Percentiles rank a stretch among this genome's conserved stretches.
Conservation (phyloP, 305 asterid species). For the Solanum aculeatissimum region DNA sequence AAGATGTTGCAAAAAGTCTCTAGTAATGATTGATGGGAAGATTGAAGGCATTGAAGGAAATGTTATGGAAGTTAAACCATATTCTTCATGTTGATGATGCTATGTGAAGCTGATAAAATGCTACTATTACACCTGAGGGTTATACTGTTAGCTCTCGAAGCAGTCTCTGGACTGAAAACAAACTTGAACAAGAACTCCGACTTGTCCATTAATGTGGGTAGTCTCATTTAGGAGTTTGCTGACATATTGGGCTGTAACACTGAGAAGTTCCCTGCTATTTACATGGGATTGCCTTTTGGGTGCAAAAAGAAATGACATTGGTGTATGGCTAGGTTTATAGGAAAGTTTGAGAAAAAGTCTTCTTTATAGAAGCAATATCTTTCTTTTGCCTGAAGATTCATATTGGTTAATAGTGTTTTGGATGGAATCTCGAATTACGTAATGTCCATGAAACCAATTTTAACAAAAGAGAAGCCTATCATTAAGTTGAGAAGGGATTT, state of each 20-base stretch:
- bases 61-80: background rate
- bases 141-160: background rate
- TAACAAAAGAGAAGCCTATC: background rate
- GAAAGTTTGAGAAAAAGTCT: background rate
- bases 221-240: background rate
- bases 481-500: background rate
- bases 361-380: background rate
- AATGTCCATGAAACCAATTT: background rate
- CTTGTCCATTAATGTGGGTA: background rate
- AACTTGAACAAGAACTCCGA: background rate
- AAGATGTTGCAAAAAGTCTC: background rate
- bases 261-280: background rate
- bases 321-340: background rate
- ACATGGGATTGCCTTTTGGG: background rate
- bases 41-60: background rate
- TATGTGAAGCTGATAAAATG: background rate
- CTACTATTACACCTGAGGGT: background rate
- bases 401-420: background rate
- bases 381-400: background rate
- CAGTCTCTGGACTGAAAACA: background rate
- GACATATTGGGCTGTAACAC: background rate
- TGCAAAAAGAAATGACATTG: background rate
- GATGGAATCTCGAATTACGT: background rate
- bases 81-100: background rate
- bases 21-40: background rate